Conservation (phyloP, 2,329 filamentous ascomycete species). For the Colletotrichum melonis region DNA sequence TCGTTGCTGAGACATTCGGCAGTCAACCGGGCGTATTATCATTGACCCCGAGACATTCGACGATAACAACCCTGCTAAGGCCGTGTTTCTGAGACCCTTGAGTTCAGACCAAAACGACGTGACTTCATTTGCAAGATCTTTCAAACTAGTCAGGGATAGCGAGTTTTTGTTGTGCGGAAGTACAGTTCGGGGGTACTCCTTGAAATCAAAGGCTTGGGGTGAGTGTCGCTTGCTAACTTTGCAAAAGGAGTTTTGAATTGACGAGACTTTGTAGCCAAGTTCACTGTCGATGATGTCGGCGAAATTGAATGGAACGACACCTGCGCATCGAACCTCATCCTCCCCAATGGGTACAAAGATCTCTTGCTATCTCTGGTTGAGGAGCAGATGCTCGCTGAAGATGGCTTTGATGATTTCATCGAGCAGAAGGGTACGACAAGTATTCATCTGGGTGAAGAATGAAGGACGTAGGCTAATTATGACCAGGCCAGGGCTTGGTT, state of each 20-base stretch:
- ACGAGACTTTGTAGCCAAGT: background rate
- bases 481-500: conserved; percentile 3
- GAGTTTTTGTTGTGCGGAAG: background rate
- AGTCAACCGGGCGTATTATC: background rate
- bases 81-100: background rate
- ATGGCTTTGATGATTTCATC: background rate
- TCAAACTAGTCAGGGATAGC: background rate
- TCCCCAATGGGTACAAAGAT: background rate
- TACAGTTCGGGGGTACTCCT: background rate
- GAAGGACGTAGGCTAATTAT: background rate
- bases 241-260: too few species aligned
- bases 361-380: background rate
- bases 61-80: background rate
- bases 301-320: background rate
- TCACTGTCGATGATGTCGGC: background rate
- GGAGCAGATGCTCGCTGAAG: background rate
- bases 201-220: background rate
- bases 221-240: background rate
- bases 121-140: background rate
- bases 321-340: background rate
- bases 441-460: background rate
- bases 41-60: background rate
- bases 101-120: background rate
- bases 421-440: background rate
- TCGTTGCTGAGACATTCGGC: background rate